Base-by-base conservation (phyloP, 2,329 filamentous ascomycete genomes). In the Hansfordia pulvinata region DNA sequence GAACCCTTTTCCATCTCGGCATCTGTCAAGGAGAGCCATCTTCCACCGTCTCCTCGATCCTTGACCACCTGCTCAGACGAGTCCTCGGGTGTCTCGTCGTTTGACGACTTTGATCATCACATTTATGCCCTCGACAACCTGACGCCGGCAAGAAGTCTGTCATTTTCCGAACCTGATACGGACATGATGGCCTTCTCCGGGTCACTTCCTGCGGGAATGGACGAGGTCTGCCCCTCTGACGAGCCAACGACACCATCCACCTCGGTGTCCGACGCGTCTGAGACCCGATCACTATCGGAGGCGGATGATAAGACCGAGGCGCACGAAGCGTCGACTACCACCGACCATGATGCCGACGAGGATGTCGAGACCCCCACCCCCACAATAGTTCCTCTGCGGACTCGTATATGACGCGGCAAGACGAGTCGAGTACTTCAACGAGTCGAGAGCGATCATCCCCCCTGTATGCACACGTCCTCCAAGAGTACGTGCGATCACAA, bases 131-230 rank as follows among this genome's bases (percentile, higher is more conserved):
- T 49, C 18, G 31, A 41, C 30, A 38, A 35, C 21, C 44, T 52
- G 25, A 57, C 58, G 2, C 56, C 60, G 5, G 54, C 60, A 7
- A 58, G 63, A 28, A 60, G 58, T 10, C 49, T 63, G 28, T 69
- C 65, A 3, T 66, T 65, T 36, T 68, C 63, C 2, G 62, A 60
- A 26, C 62, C 56, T 1, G 64, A 66, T 34, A 52, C 56, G 3
- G 60, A 56, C 15, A 44, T 39, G 12, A 52, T 60, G 29, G 35
- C 42, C 16, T 32, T 52, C 13, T 47, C 43, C 20, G 34, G 26
- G 10, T 50, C 38, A 30, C 36, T 50, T 24, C 42, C 53, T 19
- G 54, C 58, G 30, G 58, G 60, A 29, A 43, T 47, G 6, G 44
- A 48, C 24, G 42, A 44, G 3, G 49, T 49, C 19, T 64, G 60